Percentiles rank a stretch among this genome's conserved stretches.
Conservation (phyloP, 257 asterid species). For the Plantago elongata region DNA sequence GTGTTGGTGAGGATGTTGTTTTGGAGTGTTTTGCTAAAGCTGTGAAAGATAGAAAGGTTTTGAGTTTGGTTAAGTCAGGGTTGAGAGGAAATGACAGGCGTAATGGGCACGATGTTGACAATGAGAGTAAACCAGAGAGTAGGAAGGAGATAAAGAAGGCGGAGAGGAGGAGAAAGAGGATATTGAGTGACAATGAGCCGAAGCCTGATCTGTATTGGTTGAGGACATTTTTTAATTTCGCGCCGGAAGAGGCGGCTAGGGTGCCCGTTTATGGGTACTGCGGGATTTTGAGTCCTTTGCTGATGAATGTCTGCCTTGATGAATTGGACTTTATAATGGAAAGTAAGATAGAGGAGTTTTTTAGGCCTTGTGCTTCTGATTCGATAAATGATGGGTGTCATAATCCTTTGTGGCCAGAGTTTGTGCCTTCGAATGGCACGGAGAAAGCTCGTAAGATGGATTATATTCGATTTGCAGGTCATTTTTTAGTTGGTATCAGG, state of each 20-base stretch:
- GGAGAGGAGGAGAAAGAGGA: conserved; percentile 73
- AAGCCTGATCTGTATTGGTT: conserved; percentile 97
- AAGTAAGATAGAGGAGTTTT: conserved; percentile 52
- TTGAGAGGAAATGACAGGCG: conserved; percentile 30
- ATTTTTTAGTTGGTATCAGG: conserved; percentile 79
- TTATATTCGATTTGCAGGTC: conserved; percentile 72
- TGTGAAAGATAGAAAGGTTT: conserved; percentile 66
- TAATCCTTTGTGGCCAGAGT: conserved; percentile 99
- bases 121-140: conserved; percentile 31
- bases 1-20: conserved; percentile 39
- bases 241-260: conserved; percentile 89
- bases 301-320: conserved; percentile 61
- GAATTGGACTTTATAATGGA: conserved; percentile 82
- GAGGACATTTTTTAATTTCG: conserved; percentile 72
- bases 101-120: conserved; percentile 16
- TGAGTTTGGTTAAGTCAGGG: conserved; percentile 69
- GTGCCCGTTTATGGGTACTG: conserved; percentile 74
- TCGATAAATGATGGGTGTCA: conserved; percentile 82
- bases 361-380: conserved; percentile 64
- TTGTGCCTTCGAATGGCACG: conserved; percentile 88
- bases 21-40: conserved; percentile 48
- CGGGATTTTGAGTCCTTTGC: conserved; percentile 89
- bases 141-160: conserved; percentile 55
- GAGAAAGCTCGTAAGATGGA: conserved; percentile 88
- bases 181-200: conserved; percentile 66